Percentiles rank a stretch among this genome's conserved stretches.
Conservation (phyloP, 179 eudicot species). For the Silene vulgaris region DNA sequence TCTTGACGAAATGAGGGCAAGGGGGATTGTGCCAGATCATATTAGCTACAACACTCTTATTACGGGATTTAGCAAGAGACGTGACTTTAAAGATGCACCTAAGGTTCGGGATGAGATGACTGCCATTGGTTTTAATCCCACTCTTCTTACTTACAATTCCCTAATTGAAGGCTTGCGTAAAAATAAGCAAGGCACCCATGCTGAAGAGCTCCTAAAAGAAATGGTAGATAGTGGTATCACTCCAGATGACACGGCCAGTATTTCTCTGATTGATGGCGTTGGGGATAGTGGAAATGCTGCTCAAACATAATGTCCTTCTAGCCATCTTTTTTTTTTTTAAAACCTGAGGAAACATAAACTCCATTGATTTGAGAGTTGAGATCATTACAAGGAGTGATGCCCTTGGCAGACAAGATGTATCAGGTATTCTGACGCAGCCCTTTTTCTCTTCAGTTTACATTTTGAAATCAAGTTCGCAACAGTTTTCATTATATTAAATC, state of each 20-base stretch:
- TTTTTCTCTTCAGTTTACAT: too few relatives aligned
- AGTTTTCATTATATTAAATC: too few relatives aligned
- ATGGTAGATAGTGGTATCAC: conserved; percentile 63
- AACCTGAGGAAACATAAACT: conserved; percentile 38
- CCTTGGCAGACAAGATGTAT: conserved; percentile 60
- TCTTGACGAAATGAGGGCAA: conserved; percentile 63
- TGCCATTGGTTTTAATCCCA: conserved; percentile 58
- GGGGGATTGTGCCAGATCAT: conserved; percentile 65
- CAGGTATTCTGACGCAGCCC: conserved; percentile 23
- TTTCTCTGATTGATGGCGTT: conserved; percentile 54
- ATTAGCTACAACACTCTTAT: conserved; percentile 67
- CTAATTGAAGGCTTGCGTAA: conserved; percentile 69
- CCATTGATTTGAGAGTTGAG: conserved; percentile 33
- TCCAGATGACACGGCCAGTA: conserved; percentile 61
- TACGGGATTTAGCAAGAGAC: conserved; percentile 68
- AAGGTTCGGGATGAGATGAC: conserved; percentile 67
- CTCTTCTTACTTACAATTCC: conserved; percentile 64
- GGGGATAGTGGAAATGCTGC: conserved; percentile 29
- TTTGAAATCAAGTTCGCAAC: too few relatives aligned
- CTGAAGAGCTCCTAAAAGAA: conserved; percentile 63
- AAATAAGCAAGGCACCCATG: conserved; percentile 42
- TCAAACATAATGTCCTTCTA: conserved; percentile 13
- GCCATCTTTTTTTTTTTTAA: conserved; percentile 16
- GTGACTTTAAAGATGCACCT: conserved; percentile 62
- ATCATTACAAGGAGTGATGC: conserved; percentile 45